Evolutionary conservation across 257 asterid genomes (phyloP).

Genomic region (Nicotiana undulata): DNA sequence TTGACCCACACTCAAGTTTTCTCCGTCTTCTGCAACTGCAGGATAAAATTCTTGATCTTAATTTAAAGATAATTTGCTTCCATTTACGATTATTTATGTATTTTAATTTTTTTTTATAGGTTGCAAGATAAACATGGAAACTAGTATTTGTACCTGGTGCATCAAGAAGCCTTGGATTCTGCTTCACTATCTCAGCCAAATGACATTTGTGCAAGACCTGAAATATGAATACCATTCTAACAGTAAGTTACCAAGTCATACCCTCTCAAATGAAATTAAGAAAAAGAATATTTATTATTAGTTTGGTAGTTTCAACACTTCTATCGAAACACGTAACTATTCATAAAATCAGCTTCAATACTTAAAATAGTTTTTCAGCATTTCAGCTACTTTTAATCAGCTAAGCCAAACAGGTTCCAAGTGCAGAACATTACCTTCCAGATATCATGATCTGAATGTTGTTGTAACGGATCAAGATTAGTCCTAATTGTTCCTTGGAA

Average conservation of each 20-base stretch:
- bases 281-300: not conserved
- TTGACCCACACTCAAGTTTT: slow-evolving; percentile 80
- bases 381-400: no score
- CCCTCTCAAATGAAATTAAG: not conserved
- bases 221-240: not conserved
- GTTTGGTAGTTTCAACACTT: no score
- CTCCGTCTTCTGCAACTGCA: slow-evolving; percentile 87
- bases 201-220: slow-evolving; percentile 71
- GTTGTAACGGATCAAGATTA: slow-evolving; percentile 63
- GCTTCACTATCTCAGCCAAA: slow-evolving; percentile 48
- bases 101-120: not conserved
- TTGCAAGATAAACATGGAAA: not conserved
- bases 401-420: no score
- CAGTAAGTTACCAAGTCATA: not conserved
- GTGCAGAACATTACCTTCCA: slow-evolving; percentile 50
- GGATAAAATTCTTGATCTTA: not conserved
- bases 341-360: no score
- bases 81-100: not conserved
- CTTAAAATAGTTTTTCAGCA: no score
- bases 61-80: not conserved
- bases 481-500: slow-evolving; percentile 75
- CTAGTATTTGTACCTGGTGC: slow-evolving; percentile 46
- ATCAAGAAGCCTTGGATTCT: slow-evolving; percentile 61
- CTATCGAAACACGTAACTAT: no score
- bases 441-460: slow-evolving; percentile 53